Evolutionary conservation across 2,329 filamentous ascomycete species (phyloP).

Genomic region (Massarina eburnea): DNA sequence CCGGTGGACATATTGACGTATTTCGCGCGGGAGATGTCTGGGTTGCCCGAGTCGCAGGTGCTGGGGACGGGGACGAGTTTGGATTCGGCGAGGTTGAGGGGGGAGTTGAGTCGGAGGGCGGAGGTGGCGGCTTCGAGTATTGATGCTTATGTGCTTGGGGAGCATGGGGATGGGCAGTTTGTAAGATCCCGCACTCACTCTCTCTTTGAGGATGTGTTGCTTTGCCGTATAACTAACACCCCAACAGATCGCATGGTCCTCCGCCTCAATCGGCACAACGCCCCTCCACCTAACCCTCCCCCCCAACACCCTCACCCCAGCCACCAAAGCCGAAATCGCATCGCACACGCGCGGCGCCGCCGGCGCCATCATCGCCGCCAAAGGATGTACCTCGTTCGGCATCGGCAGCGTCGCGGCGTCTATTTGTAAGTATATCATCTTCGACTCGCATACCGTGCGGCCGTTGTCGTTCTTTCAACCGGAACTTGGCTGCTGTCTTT

Average conservation of each 20-base stretch:
- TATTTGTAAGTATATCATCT: slow-evolving; percentile 55
- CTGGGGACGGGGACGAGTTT: slow-evolving; percentile 58
- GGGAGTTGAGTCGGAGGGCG: slow-evolving; percentile 45
- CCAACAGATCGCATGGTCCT: slow-evolving; percentile 47
- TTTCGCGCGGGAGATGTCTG: slow-evolving; percentile 51
- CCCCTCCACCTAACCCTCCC: slow-evolving; percentile 42
- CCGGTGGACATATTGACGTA: slow-evolving; percentile 59
- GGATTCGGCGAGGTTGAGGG: slow-evolving; percentile 54
- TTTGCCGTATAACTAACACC: not conserved
- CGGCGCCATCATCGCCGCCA: slow-evolving; percentile 51
- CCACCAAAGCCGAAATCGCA: slow-evolving; percentile 42
- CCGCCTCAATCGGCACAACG: slow-evolving; percentile 46
- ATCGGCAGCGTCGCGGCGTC: slow-evolving; percentile 51
- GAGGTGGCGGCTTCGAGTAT: slow-evolving; percentile 44
- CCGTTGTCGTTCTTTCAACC: slow-evolving; percentile 55
- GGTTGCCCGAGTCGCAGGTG: slow-evolving; percentile 53
- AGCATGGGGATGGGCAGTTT: slow-evolving; percentile 54
- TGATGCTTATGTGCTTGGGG: slow-evolving; percentile 51
- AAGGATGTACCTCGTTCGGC: slow-evolving; percentile 55
- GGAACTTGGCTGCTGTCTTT: slow-evolving; percentile 52
- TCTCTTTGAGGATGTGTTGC: not conserved
- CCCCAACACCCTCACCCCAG: slow-evolving; percentile 15
- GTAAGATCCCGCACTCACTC: too few relatives aligned
- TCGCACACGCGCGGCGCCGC: slow-evolving; percentile 51
- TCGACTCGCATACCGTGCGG: slow-evolving; percentile 50